Evolutionary conservation across 129 eudicot species (phyloP).

Genomic region (Flaveria sonorensis): DNA sequence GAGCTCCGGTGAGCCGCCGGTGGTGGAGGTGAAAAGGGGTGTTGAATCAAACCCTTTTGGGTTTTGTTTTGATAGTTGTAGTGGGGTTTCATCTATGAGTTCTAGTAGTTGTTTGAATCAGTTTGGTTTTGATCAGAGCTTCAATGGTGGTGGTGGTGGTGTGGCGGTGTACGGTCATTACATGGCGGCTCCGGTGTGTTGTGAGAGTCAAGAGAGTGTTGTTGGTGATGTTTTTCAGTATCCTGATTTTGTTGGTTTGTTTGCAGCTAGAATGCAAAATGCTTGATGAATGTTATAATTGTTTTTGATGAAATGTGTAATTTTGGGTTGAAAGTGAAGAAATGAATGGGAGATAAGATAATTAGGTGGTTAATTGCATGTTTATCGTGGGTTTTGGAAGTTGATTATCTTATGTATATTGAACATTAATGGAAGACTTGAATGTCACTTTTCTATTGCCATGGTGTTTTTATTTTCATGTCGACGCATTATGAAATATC

Average conservation of each 20-base stretch:
- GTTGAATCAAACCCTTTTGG: conserved; percentile 31
- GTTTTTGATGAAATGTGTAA: not conserved
- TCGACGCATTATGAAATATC: not conserved
- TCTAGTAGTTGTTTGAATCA: not conserved
- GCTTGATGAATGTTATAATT: conserved; percentile 22
- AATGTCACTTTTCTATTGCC: not conserved
- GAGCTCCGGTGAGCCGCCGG: not conserved
- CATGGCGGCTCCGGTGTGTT: conserved; percentile 3
- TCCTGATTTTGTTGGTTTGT: conserved; percentile 49
- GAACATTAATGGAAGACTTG: not conserved
- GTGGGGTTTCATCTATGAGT: not conserved
- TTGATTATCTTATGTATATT: not conserved
- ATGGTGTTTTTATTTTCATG: not conserved
- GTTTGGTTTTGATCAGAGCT: conserved; percentile 24
- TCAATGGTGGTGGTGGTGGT: conserved; percentile 1
- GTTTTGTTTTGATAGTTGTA: conserved; percentile 29
- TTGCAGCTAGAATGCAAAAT: conserved; percentile 51
- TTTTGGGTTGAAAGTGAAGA: not conserved
- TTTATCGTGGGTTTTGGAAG: not conserved
- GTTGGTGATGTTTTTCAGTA: conserved; percentile 53
- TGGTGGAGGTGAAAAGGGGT: not conserved
- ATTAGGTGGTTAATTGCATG: not conserved
- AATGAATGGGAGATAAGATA: not conserved
- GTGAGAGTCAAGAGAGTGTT: conserved; percentile 32
- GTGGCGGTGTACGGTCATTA: conserved; percentile 24